A percentile compares a stretch with the other conserved stretches of the same genome.
These are phyloP conservation scores for Acacia acuminata DNA, from an alignment of 306 rosid species.

Conservation along the genomic window DNA sequence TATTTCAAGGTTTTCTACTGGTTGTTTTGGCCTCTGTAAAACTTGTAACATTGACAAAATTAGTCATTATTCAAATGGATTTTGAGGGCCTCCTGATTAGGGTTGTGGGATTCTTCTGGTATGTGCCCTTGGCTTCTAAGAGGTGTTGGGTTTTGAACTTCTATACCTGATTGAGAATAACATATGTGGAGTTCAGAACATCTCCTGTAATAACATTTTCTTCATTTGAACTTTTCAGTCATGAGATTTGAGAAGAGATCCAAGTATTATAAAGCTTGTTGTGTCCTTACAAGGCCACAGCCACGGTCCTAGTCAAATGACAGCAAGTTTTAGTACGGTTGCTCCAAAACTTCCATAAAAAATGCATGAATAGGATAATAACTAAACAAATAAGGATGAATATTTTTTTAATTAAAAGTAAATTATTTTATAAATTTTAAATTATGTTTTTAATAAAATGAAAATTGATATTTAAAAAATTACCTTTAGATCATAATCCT, in stretches of 20 bases:
- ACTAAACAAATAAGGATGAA: not conserved
- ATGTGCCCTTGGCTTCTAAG: not conserved
- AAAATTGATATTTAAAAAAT: not conserved
- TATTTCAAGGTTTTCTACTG: constrained; percentile 26
- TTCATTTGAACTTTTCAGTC: not conserved
- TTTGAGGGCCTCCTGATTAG: not conserved
- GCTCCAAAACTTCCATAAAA: no score
- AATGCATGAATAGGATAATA: no score
- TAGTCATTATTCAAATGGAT: not conserved
- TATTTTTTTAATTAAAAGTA: not conserved
- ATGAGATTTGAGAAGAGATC: not conserved
- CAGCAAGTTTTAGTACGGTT: no score
- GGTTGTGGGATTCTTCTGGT: not conserved
- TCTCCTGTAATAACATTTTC: not conserved
- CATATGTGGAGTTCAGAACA: not conserved
- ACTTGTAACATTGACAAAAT: not conserved
- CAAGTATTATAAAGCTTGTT: no score
- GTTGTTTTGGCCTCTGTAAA: not conserved
- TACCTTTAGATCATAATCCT: not conserved
- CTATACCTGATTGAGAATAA: not conserved
- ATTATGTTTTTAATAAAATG: not conserved
- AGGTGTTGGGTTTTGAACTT: not conserved
- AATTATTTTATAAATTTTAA: not conserved
- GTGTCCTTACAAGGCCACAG: no score
- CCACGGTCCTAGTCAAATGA: no score